Base-by-base conservation (phyloP, 2,329 filamentous ascomycete species). In the Beauveria caledonica region DNA sequence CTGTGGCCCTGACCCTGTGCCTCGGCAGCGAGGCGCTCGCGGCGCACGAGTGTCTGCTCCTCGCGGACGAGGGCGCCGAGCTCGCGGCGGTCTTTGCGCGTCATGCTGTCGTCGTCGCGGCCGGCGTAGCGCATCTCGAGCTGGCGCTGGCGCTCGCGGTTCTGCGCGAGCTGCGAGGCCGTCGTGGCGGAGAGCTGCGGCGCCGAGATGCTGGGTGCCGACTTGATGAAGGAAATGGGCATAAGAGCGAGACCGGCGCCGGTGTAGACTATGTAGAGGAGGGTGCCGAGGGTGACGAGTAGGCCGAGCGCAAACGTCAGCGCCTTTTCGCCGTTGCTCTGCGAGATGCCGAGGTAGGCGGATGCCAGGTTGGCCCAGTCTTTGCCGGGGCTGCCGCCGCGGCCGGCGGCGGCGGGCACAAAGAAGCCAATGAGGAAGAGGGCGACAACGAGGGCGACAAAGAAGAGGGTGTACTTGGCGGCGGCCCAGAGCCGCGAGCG, bases 381-480 rank as follows among this genome's bases (percentile, higher is more conserved):
- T 69, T 91, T 85, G 44, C 81, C 81, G 54, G 86, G 84, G 44
- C 79, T 79, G 62, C 81, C 80, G 63, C 86, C 80, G 62, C 85
- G 11, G 29, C 11, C 29, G 11, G 11, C 88, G 5, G 89, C 87
- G 5, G 90, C 86, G 0, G 94, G 94, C 0, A 95, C 86, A 72
- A 99, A 97, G 78, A 97, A 96, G 48, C 94, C 94, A 29, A 97
- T 82, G 21, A 97, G 75, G 78, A 99, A 96, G 15, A 99, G 77
- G 50, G 93, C 84, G 52, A 92, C 80, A 5, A 94, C 84, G 7
- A 97, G 81, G 40, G 87, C 75, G 51, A 97, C 75, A 72, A 97
- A 97, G 62, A 86, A 87, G 54, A 92, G 76, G 0, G 94, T 97
- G 76, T 97, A 97, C 75, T 95, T 96, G 71, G 90, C 78, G 4